Evolutionary conservation across 768 basidiomycete genomes (phyloP), one percentile per base, ranked within the genome.

Genomic region (Leucosporidium scottii): DNA sequence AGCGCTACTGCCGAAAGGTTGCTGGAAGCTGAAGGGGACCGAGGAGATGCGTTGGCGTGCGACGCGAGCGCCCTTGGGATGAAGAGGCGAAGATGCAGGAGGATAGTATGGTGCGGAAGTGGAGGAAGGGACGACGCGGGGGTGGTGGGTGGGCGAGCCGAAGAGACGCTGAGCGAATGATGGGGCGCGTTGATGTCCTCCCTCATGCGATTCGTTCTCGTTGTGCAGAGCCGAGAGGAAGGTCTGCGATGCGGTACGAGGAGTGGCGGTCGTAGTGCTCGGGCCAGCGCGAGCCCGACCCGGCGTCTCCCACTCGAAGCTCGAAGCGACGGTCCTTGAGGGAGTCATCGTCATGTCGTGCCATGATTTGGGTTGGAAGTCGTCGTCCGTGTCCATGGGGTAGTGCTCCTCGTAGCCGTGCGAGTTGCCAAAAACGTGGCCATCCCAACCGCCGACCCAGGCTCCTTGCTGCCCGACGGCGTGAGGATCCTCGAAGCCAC

Each of bases 271-370:
- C 31, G 17, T 3, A 8, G n/a, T 36, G 39, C 39, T 44, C 2
- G 39, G 39, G 15, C 39, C 39, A 17, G 39, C 39, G 39, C 39
- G 39, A 44, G 39, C 39, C 13, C 39, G 39, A 36, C 57, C 57
- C 3, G 66, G 64, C 57, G 66, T 58, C 30, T 67, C 66, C 61
- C 59, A 68, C 20, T 31, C 39, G 59, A 56, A 44, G 44, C 36
- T 10, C 30, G 57, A 31, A 27, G 56, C 28, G 39, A 64, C 55
- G 23, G 58, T 60, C 13, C 70, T 54, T 18, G 70, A 71, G 15
- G 70, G 70, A n/a, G 66, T 68, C 62, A 62, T 62, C 25, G 61
- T 65, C 23, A 68, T 54, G 31, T 68, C 66, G 58, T 47, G n/a
- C 66, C 66, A 67, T 2, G 25, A 48, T 23, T 47, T 39, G 17